Evolutionary conservation across 2,329 filamentous ascomycete genomes (phyloP), one percentile per base, ranked within the genome.

Genomic region (Furcasterigmium furcatum): DNA sequence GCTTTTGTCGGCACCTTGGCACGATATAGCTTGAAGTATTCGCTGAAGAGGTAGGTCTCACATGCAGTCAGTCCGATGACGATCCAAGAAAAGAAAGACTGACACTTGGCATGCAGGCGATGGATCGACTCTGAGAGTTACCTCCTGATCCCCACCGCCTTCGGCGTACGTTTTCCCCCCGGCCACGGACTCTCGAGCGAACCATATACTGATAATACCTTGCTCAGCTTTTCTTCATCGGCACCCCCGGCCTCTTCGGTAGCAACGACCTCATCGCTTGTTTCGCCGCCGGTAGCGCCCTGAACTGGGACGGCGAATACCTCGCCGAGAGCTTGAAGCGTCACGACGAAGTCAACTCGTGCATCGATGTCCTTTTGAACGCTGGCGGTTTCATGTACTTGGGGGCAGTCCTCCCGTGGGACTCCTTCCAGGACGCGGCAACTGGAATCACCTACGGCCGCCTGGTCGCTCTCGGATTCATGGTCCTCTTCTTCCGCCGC

Each of bases 221-320:
- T n/a, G n/a, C 13, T 9, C n/a, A 75, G 72, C 64, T 84, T 8
- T 82, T 82, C 55, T 63, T 79, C 29, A 65, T 83, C 21, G 79
- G 80, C 3, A 76, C 77, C 1, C 78, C 75, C 46, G 80, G 79
- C 22, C 66, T 71, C 19, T 67, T 83, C 14, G 79, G 79, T 10
- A 79, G 76, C 0, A 77, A 82, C 45, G 80, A 84, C 49, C 71
- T 82, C 0, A 67, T 84, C 4, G 79, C 79, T 4, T 84, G 79
- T 55, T 82, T 82, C 46, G 68, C 78, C 3, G 79, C 80, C 1
- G 80, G 80, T 9, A 76, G 72, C 52, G 70, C 72, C 12, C 62
- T 84, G 39, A 84, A 83, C 59, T 84, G 80, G 80, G 76, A 83
- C 45, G 79, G 80, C 3, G 55, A 71, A 14, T 84, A 77, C 52